Evolutionary conservation across 1,139 yeast genomes (phyloP).

Genomic region (Wickerhamiella infanticola): DNA sequence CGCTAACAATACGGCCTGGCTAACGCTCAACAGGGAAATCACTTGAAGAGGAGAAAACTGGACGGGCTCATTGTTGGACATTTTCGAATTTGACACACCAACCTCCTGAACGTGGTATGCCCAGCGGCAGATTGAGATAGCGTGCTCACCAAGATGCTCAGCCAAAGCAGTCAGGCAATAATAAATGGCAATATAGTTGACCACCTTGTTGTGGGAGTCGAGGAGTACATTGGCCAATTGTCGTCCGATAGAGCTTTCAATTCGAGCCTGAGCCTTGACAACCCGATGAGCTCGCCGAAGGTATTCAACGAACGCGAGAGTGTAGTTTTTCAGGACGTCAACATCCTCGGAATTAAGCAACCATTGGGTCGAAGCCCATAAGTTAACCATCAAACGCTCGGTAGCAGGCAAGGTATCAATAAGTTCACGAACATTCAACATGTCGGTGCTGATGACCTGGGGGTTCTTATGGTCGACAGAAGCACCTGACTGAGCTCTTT

Average conservation of each 20-base stretch:
- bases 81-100: background rate
- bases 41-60: slow-evolving; percentile 13
- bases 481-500: background rate
- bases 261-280: slow-evolving; percentile 2
- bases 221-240: slow-evolving; percentile 33
- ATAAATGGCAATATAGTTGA: slow-evolving; percentile 11
- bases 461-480: background rate
- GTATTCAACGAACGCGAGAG: slow-evolving; percentile 17
- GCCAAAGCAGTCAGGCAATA: slow-evolving; percentile 9
- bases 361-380: slow-evolving; percentile 24
- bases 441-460: slow-evolving; percentile 13
- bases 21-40: slow-evolving; percentile 13
- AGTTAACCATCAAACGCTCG: slow-evolving; percentile 15
- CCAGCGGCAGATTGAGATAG: slow-evolving; percentile 10
- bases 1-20: slow-evolving; percentile 15
- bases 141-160: slow-evolving; percentile 2
- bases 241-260: slow-evolving; percentile 9
- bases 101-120: background rate
- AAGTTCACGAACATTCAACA: slow-evolving; percentile 12
- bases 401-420: slow-evolving; percentile 4
- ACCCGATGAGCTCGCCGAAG: slow-evolving; percentile 9
- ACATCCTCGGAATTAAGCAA: slow-evolving; percentile 18
- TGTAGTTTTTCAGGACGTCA: slow-evolving; percentile 18
- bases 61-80: background rate
- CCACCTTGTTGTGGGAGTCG: slow-evolving; percentile 12